Conservation (phyloP, 208 protist genomes). For the Trypanosoma platydactyli region DNA sequence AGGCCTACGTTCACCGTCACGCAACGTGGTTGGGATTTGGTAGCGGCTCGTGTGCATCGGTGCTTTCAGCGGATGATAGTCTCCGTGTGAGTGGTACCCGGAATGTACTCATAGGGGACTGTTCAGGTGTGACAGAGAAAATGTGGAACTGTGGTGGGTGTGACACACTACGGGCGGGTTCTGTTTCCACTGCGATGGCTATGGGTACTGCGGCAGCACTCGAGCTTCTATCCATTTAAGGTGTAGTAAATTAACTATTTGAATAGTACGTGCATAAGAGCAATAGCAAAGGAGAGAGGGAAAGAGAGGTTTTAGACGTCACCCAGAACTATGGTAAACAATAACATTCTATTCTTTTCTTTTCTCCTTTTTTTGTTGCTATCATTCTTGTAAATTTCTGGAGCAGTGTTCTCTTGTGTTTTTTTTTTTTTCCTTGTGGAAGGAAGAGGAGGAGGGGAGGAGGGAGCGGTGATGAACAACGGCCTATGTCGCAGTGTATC, state of each 20-base stretch:
- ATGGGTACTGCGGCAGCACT: conserved; percentile 43
- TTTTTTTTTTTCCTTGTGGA: too few relatives aligned
- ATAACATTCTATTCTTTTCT: neutral
- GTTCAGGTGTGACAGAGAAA: conserved; percentile 48
- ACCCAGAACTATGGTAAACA: neutral
- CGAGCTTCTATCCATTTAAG: conserved; percentile 25
- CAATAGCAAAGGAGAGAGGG: neutral
- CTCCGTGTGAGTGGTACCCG: conserved; percentile 31
- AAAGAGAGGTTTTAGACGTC: neutral
- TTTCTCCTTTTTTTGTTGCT: neutral
- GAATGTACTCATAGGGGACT: conserved; percentile 75
- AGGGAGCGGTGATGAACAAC: neutral
- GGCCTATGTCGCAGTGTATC: too few relatives aligned
- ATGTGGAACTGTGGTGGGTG: conserved; percentile 33
- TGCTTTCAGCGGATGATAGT: conserved; percentile 30
- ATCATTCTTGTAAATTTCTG: neutral
- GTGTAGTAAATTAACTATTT: neutral
- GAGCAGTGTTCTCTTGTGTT: neutral
- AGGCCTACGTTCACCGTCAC: conserved; percentile 63
- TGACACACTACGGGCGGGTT: conserved; percentile 52
- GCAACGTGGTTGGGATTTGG: conserved; percentile 82
- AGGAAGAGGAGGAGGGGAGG: neutral
- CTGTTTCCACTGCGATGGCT: conserved; percentile 55
- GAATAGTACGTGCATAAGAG: neutral
- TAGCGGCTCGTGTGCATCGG: conserved; percentile 54